Evolutionary conservation across 306 rosid genomes (phyloP), one percentile per base, ranked within the genome.

Genomic region (Rosa chinensis): DNA sequence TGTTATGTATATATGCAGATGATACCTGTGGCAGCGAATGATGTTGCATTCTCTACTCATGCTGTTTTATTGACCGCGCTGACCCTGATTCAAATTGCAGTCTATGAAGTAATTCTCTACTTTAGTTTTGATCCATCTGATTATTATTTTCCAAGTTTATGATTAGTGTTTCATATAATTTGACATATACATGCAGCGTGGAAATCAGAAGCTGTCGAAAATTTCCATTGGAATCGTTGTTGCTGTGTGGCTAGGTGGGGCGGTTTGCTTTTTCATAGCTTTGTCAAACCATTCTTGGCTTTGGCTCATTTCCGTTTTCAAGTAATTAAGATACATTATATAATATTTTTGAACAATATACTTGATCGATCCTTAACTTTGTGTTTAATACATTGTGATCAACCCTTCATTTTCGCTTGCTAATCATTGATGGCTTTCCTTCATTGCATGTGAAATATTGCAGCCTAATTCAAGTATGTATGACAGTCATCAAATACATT

Each of bases 1-100:
- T 62, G 68, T 62, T 35, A 13, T 62, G 39, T 62, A 1, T 23
- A 10, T 12, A 82, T 86, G 73, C 89, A 95, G 99, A 95, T 93
- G 99, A 95, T 93, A 81, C 99, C 99, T 2, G 97, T 95, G 10
- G 99, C 98, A 25, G 90, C 94, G 75, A 95, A 93, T 69, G 99
- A 95, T 82, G 98, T 95, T 25, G 98, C 98, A 72, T 95, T 95
- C 81, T 93, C 99, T 53, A 20, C 20, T 55, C 97, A 95, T 73
- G 99, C 99, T 61, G 99, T 95, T 83, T 66, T 95, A 10, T 70
- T 95, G 48, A 91, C 98, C 3, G 89, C 89, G 78, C 35, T 93
- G 67, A 84, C 89, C 71, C 82, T 95, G 81, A 79, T 88, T 75
- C 99, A 95, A 81, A 89, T 93, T 73, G 86, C 86, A 66, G 84